Conservation (phyloP, 169 alveolate genomes). For the Miamiensis avidus region DNA sequence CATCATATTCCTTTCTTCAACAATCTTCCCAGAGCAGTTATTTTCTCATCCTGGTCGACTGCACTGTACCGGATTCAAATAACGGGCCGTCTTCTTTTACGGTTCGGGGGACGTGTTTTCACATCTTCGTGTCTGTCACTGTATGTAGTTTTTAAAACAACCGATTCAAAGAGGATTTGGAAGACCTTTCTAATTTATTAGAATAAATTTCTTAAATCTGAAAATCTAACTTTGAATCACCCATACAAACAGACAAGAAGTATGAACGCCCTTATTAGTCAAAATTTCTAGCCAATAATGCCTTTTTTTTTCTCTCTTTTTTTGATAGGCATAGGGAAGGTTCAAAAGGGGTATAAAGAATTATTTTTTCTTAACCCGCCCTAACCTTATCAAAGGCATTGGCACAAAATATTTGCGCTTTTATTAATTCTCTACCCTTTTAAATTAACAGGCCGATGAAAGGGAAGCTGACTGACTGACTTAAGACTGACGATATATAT, state of each 20-base stretch:
- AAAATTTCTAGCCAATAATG: too few species aligned
- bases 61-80: too few species aligned
- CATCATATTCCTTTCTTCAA: background rate
- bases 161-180: too few species aligned
- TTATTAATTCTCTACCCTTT: background rate
- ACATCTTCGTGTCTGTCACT: background rate
- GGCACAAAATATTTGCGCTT: too few species aligned
- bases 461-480: background rate
- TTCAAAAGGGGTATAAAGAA: too few species aligned
- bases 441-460: background rate
- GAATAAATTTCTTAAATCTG: background rate
- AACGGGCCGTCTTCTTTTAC: too few species aligned
- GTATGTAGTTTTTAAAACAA: background rate
- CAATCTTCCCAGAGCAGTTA: background rate
- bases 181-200: background rate
- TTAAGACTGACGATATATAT: background rate
- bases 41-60: background rate
- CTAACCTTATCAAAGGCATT: too few species aligned
- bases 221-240: background rate
- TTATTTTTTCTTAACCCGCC: too few species aligned
- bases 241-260: background rate
- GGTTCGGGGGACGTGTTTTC: background rate
- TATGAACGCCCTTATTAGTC: background rate
- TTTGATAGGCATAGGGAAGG: too few species aligned
- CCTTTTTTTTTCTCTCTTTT: too few species aligned